Base-by-base conservation (phyloP, 176 grass and related monocot genomes). In the Eleusine indica region DNA sequence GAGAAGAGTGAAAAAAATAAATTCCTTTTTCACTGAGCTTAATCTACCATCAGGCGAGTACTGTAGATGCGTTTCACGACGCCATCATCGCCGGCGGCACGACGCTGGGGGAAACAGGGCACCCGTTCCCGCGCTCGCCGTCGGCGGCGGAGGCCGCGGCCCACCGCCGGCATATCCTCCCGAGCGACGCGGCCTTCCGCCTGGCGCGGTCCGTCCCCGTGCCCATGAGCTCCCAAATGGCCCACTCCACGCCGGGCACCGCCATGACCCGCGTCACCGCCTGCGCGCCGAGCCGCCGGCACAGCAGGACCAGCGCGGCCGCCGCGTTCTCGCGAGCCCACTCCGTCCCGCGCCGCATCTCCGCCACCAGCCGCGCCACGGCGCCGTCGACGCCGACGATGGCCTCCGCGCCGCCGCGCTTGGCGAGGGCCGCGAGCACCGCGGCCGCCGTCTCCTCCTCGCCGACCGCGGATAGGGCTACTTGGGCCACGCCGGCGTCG, bases 191-290 rank as follows among this genome's bases (percentile, higher is more conserved):
- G 3, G 96, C 96, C 96, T 99, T 99, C 0, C 93, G 86, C 49
- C 91, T 66, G 0, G 91, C 96, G 60, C 96, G 82, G 11, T 99
- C 96, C 69, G 96, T 94, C 3, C 96, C 96, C 9, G 86, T 90
- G 41, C 93, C 91, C 96, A 99, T 96, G 75, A 96, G 82, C 82
- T 96, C 96, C 96, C 96, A 99, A 22, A 99, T 96, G n/a, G 91
- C 86, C 93, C 96, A 99, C 80, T 99, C 96, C 49, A 99, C 90
- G n/a, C 96, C 91, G 4, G 93, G 80, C 46, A 85, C 76, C 10
- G 85, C 93, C 79, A 92, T 92, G 21, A 99, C 73, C 86, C 87
- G 86, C 2, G 75, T 76, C 65, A 99, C 91, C 9, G 86, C 88
- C 12, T 4, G 56, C 9, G 85, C 32, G 37, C 89, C 91, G 10